These are phyloP conservation scores for Huntiella savannae DNA, from an alignment of 2,329 filamentous ascomycete species.

Conservation along the genomic window DNA sequence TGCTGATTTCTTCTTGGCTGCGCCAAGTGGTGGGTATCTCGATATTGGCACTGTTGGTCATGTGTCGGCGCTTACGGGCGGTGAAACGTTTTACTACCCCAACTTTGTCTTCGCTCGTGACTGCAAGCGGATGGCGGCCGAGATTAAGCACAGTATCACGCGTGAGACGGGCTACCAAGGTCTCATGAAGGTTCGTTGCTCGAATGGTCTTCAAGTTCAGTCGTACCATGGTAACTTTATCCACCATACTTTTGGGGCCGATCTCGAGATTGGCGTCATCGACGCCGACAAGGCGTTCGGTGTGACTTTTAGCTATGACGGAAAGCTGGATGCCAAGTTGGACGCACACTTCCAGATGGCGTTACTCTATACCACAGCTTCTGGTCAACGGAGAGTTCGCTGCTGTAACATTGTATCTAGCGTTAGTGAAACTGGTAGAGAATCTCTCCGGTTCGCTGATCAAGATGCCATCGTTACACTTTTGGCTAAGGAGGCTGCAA, in stretches of 20 bases:
- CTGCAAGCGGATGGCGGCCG: slow-evolving; percentile 60
- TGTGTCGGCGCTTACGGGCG: slow-evolving; percentile 72
- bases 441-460: slow-evolving; percentile 82
- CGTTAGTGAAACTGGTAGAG: slow-evolving; percentile 67
- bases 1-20: slow-evolving; percentile 84
- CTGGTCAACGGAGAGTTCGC: slow-evolving; percentile 71
- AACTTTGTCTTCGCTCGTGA: slow-evolving; percentile 86
- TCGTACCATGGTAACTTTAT: slow-evolving; percentile 94
- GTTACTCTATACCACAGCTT: slow-evolving; percentile 80
- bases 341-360: slow-evolving; percentile 97
- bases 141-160: slow-evolving; percentile 70
- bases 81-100: slow-evolving; percentile 90
- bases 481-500: slow-evolving; percentile 81
- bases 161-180: slow-evolving; percentile 90
- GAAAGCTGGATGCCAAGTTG: slow-evolving; percentile 88
- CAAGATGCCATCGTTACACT: slow-evolving; percentile 82
- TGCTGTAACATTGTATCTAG: slow-evolving; percentile 89
- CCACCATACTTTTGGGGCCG: slow-evolving; percentile 85
- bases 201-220: slow-evolving; percentile 81
- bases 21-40: slow-evolving; percentile 75
- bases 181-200: slow-evolving; percentile 95
- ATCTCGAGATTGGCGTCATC: slow-evolving; percentile 81
- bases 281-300: slow-evolving; percentile 87
- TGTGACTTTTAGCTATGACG: slow-evolving; percentile 85
- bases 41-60: slow-evolving; percentile 87